phyloP scores from a whole-genome alignment of 768 basidiomycete species.

The Suillus placidus region DNA sequence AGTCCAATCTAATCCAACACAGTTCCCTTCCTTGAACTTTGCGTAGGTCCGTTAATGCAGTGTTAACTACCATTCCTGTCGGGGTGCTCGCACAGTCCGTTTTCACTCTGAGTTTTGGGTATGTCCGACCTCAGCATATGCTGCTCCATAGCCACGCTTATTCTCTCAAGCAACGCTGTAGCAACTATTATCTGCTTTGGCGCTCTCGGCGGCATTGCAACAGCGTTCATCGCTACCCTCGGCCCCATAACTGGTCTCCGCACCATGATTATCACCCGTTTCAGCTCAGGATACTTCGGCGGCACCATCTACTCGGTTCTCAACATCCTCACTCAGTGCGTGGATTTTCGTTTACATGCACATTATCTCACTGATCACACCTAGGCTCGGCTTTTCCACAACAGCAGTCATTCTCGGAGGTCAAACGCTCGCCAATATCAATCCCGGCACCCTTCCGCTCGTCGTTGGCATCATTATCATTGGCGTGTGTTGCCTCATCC shows the following conservation, averaged over 20 bases:
- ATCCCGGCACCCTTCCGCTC: slow-evolving; percentile 46
- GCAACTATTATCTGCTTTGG: slow-evolving; percentile 50
- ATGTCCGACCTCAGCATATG: slow-evolving; percentile 19
- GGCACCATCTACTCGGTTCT: slow-evolving; percentile 52
- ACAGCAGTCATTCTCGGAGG: slow-evolving; percentile 55
- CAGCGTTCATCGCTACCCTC: slow-evolving; percentile 55
- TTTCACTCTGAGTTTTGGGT: slow-evolving; percentile 52
- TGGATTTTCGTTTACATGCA: background rate
- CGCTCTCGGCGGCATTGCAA: slow-evolving; percentile 44
- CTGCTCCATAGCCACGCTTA: background rate
- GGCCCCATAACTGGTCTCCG: slow-evolving; percentile 56
- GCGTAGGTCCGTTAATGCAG: slow-evolving; percentile 49
- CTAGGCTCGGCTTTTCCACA: slow-evolving; percentile 51
- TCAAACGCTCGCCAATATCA: slow-evolving; percentile 51
- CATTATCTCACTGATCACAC: background rate
- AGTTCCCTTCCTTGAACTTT: background rate
- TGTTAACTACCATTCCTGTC: slow-evolving; percentile 51
- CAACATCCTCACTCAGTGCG: slow-evolving; percentile 54
- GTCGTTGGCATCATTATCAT: slow-evolving; percentile 53
- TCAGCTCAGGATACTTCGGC: slow-evolving; percentile 51
- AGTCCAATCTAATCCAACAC: slow-evolving; percentile 7
- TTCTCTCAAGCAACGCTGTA: slow-evolving; percentile 39
- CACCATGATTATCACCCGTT: slow-evolving; percentile 56
- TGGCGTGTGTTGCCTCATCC: slow-evolving; percentile 42
- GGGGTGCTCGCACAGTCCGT: slow-evolving; percentile 51